phyloP scores from a whole-genome alignment of 2,329 filamentous ascomycete species.

The Claviceps purpurea region DNA sequence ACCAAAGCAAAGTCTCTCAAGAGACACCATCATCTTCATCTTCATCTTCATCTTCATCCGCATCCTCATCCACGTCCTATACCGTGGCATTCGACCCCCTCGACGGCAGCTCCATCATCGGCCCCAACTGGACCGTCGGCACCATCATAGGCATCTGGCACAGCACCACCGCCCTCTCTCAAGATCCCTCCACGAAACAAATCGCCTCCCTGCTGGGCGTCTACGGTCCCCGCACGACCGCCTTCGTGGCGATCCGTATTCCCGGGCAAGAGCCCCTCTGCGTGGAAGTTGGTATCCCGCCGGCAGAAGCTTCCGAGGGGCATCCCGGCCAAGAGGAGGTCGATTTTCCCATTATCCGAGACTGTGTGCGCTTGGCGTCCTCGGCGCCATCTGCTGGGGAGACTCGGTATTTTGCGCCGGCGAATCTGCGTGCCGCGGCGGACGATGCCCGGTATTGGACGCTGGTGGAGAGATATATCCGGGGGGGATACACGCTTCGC shows the following conservation, averaged over 20 bases:
- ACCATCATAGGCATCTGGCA: constrained; percentile 49
- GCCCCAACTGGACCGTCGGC: constrained; percentile 43
- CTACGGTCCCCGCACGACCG: constrained; percentile 41
- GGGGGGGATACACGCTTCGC: constrained; percentile 42
- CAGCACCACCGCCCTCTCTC: constrained; percentile 29
- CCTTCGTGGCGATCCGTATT: constrained; percentile 38
- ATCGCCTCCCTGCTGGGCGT: constrained; percentile 39
- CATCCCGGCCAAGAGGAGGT: background rate
- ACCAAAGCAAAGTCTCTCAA: constrained; percentile 16
- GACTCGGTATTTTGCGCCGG: constrained; percentile 48
- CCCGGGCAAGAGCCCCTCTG: constrained; percentile 27
- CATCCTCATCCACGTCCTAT: constrained; percentile 21
- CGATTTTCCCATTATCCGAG: background rate
- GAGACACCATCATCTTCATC: constrained; percentile 5
- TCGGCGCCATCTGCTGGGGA: constrained; percentile 20
- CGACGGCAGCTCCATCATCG: constrained; percentile 48
- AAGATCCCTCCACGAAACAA: constrained; percentile 25
- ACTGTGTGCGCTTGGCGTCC: background rate
- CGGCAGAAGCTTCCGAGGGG: background rate
- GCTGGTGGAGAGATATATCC: constrained; percentile 36
- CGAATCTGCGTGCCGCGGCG: constrained; percentile 44
- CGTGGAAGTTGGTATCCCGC: constrained; percentile 35
- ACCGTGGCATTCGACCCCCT: constrained; percentile 50
- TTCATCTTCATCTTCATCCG: too few species aligned
- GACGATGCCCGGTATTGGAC: constrained; percentile 34